These are phyloP conservation scores for Plasmodium gonderi DNA, from an alignment of 169 alveolate genomes.

Conservation along the genomic window DNA sequence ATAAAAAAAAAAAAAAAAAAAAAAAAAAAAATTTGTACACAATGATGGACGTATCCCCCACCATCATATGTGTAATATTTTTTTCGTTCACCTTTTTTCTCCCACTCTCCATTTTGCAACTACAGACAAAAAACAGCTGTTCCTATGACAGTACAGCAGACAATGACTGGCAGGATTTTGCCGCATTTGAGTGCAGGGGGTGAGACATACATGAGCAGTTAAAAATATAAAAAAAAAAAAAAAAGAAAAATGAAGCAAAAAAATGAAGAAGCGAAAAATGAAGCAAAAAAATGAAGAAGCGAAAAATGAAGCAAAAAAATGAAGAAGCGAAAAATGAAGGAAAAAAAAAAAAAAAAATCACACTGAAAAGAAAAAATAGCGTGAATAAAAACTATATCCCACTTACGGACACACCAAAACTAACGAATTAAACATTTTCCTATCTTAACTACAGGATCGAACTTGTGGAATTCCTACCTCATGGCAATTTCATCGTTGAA, in stretches of 20 bases:
- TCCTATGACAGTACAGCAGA: slow-evolving; percentile 20
- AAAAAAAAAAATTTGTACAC: not conserved
- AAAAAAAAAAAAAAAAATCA: no score
- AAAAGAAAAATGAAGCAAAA: not conserved
- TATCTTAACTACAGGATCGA: slow-evolving; percentile 22
- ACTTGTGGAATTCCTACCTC: slow-evolving; percentile 24
- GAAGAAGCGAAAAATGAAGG: not conserved
- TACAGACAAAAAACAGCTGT: slow-evolving; percentile 45
- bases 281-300: not conserved
- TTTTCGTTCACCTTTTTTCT: not conserved
- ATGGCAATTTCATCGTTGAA: slow-evolving; percentile 45
- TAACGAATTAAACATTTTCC: not conserved
- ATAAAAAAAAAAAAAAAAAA: no score
- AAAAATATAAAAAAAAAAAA: not conserved
- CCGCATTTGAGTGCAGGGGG: slow-evolving; percentile 71
- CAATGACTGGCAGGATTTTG: slow-evolving; percentile 52
- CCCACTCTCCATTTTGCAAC: not conserved
- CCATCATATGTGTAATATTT: not conserved
- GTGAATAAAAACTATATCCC: not conserved
- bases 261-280: not conserved
- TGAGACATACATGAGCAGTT: not conserved
- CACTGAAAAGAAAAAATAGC: not conserved
- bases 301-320: no score
- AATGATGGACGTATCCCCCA: not conserved
- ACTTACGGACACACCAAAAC: not conserved